Percentiles rank a stretch among this genome's conserved stretches.
Conservation (phyloP, 768 basidiomycete species). For the Rubroboletus satanas region DNA sequence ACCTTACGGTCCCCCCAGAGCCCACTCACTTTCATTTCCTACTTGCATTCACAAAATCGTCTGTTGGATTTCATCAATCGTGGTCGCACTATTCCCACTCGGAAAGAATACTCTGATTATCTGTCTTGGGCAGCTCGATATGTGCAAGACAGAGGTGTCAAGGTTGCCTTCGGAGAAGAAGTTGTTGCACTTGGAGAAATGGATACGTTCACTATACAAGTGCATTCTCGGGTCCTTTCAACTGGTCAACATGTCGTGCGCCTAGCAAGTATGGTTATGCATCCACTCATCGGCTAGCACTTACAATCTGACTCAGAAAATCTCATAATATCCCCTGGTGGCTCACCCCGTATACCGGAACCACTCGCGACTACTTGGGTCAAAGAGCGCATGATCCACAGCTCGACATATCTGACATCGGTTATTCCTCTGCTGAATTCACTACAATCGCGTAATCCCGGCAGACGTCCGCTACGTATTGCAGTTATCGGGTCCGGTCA, state of each 20-base stretch:
- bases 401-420: constrained; percentile 40
- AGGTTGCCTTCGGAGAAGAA: constrained; percentile 44
- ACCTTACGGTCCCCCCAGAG: constrained; percentile 50
- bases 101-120: constrained; percentile 54
- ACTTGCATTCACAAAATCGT: constrained; percentile 47
- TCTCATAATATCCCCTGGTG: constrained; percentile 50
- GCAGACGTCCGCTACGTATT: constrained; percentile 33
- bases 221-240: constrained; percentile 35
- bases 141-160: constrained; percentile 41
- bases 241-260: constrained; percentile 35
- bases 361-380: constrained; percentile 30
- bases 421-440: constrained; percentile 34
- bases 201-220: constrained; percentile 34
- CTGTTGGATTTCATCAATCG: constrained; percentile 52
- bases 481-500: constrained; percentile 49
- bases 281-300: not conserved
- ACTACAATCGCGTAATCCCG: constrained; percentile 16
- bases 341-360: constrained; percentile 41
- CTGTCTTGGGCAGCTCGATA: constrained; percentile 47
- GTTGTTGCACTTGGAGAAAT: constrained; percentile 39
- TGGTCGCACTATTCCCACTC: constrained; percentile 46
- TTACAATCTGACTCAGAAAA: constrained; percentile 33
- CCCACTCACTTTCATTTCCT: constrained; percentile 49
- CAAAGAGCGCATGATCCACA: constrained; percentile 40
- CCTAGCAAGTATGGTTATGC: constrained; percentile 36